Evolutionary conservation across 1,284 basidiomycete species (phyloP).

Genomic region (Moesziomyces globuligerus): DNA sequence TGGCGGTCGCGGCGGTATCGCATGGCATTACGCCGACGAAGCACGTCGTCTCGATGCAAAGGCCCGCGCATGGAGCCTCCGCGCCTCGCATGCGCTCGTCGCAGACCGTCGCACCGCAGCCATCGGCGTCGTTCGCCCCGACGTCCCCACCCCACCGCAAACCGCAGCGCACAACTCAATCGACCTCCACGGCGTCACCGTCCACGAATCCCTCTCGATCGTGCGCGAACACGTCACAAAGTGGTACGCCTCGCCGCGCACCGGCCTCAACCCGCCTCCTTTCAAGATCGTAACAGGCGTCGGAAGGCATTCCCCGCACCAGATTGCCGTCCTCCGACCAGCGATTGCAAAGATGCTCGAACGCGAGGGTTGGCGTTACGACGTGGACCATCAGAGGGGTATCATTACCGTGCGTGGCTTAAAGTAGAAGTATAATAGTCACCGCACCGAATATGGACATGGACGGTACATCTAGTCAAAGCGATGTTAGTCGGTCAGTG

Average conservation of each 20-base stretch:
- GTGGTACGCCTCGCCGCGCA: constrained; percentile 55
- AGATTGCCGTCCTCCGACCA: constrained; percentile 65
- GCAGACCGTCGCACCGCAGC: constrained; percentile 54
- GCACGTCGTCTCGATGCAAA: constrained; percentile 65
- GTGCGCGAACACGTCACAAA: constrained; percentile 59
- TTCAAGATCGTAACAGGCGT: constrained; percentile 68
- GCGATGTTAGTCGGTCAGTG: constrained; percentile 11
- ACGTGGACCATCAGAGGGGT: constrained; percentile 43
- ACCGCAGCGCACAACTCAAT: constrained; percentile 46
- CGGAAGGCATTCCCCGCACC: constrained; percentile 65
- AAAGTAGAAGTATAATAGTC: constrained; percentile 14
- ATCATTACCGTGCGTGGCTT: constrained; percentile 44
- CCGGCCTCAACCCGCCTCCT: constrained; percentile 35
- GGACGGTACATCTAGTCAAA: neutral
- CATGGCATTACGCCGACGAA: constrained; percentile 66
- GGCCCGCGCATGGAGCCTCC: constrained; percentile 64
- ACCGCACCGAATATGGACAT: neutral
- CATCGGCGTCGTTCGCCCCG: constrained; percentile 29
- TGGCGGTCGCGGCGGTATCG: constrained; percentile 37
- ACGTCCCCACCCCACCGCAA: constrained; percentile 7
- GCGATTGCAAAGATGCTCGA: constrained; percentile 65
- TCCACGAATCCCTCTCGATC: constrained; percentile 66
- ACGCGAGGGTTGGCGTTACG: constrained; percentile 63
- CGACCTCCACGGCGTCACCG: constrained; percentile 67
- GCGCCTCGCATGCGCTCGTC: constrained; percentile 64